A percentile compares a stretch with the other conserved stretches of the same genome.
Conservation (phyloP, 768 basidiomycete genomes). For the Tricholoma terreum region DNA sequence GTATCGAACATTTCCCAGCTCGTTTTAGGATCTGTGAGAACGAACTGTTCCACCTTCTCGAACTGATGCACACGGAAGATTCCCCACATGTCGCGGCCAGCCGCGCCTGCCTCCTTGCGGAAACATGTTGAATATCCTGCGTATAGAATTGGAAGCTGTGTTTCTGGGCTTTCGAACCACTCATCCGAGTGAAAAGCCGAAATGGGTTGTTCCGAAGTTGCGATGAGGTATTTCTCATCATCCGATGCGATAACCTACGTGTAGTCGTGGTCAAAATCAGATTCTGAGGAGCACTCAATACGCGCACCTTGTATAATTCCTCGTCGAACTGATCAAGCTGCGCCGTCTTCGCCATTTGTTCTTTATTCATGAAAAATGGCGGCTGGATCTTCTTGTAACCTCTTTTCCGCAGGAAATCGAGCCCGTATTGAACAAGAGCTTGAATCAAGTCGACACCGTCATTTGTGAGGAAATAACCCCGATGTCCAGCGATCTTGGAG, state of each 20-base stretch:
- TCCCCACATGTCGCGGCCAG: slow-evolving; percentile 98
- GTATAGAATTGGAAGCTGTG: slow-evolving; percentile 88
- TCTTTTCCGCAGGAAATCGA: slow-evolving; percentile 82
- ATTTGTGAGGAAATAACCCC: slow-evolving; percentile 94
- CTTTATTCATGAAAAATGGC: slow-evolving; percentile 98
- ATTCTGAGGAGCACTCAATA: not conserved
- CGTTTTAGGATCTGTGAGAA: slow-evolving; percentile 90
- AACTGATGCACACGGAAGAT: slow-evolving; percentile 99
- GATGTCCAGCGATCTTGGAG: slow-evolving; percentile 89
- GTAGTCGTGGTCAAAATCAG: not conserved
- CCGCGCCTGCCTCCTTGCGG: slow-evolving; percentile 97
- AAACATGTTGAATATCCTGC: slow-evolving; percentile 94
- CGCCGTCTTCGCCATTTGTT: slow-evolving; percentile 95
- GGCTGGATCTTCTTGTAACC: slow-evolving; percentile 94
- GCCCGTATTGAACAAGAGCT: slow-evolving; percentile 89
- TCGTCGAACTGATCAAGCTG: slow-evolving; percentile 99
- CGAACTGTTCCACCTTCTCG: slow-evolving; percentile 98
- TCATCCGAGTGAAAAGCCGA: slow-evolving; percentile 94
- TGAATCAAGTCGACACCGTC: slow-evolving; percentile 98
- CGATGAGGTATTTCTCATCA: slow-evolving; percentile 98
- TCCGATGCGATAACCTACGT: slow-evolving; percentile 77
- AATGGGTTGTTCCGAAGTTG: slow-evolving; percentile 98
- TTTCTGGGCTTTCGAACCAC: slow-evolving; percentile 93
- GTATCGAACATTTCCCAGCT: slow-evolving; percentile 92
- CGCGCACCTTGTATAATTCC: slow-evolving; percentile 89